A percentile compares a stretch with the other conserved stretches of the same genome.
These are phyloP conservation scores for Mrakiaceae sp. DNA, from an alignment of 1,284 basidiomycete genomes.

Conservation along the genomic window DNA sequence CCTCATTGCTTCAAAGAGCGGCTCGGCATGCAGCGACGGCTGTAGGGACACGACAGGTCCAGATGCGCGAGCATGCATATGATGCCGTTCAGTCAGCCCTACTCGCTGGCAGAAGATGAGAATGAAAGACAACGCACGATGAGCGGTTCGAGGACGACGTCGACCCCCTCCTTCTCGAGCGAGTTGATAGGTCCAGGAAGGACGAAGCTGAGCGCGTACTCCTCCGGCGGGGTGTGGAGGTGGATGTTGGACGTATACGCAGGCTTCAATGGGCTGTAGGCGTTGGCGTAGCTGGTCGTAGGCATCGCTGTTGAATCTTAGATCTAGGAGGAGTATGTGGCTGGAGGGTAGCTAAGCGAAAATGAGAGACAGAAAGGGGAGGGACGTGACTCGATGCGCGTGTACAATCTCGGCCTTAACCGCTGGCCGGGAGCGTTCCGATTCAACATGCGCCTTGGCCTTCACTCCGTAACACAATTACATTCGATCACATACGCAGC, in stretches of 20 bases:
- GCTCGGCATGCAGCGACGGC: not conserved
- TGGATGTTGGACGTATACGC: not conserved
- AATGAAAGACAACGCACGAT: not conserved
- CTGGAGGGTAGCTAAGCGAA: not conserved
- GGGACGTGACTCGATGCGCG: too few species aligned
- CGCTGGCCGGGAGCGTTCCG: too few species aligned
- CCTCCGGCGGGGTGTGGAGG: not conserved
- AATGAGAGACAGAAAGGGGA: not conserved
- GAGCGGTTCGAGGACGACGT: constrained; percentile 2
- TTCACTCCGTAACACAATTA: too few species aligned
- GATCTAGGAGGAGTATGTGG: not conserved
- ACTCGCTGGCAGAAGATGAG: not conserved
- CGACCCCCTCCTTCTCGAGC: not conserved
- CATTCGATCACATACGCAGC: too few species aligned
- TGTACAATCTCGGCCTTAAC: too few species aligned
- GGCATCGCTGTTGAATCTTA: not conserved
- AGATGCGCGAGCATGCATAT: too few species aligned
- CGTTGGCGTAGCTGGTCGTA: constrained; percentile 8
- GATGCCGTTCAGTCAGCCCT: not conserved
- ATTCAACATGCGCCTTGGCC: too few species aligned
- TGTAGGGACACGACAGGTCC: not conserved
- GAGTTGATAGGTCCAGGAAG: not conserved
- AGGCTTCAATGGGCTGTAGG: not conserved
- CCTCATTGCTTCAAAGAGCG: not conserved
- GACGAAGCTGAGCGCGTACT: constrained; percentile 15